Evolutionary conservation across 2,329 filamentous ascomycete genomes (phyloP), one percentile per base, ranked within the genome.

Genomic region (Penicillium hordei): DNA sequence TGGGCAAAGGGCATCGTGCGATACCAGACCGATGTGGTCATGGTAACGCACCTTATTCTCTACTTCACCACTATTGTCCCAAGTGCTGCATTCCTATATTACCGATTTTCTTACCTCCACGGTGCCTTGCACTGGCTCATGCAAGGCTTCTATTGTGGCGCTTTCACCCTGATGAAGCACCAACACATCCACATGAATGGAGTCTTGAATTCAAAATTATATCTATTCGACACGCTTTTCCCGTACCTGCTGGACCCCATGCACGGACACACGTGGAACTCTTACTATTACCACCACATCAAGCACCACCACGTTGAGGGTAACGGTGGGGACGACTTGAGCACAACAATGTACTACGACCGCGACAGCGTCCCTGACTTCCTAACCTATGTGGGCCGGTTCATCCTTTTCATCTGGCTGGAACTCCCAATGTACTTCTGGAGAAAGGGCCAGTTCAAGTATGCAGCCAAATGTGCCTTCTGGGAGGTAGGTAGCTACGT

Each of bases 271-370:
- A 92, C 89, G 0, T 92, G 89, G 89, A 91, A 93, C 75, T 88
- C 87, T 2, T 93, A 93, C 76, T 93, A 83, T 71, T 93, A 91
- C 69, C 90, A 93, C 70, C 90, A 93, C 68, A 89, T 93, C 69
- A 93, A 93, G 78, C 89, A 92, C 69, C 90, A 93, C 69, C 90
- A 93, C 64, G 86, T 93, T 55, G 90, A 93, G 75, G 88, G 86
- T 60, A 93, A 93, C 66, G 90, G 90, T 0, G 89, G 89, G 0
- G 82, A 87, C 46, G 90, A 93, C 68, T 79, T 92, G 0, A 90
- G 87, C 1, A 89, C 88, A 0, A 93, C 90, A 0, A 82, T 93
- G 38, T 82, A 87, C 15, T 93, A 90, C 72, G 88, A 92, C 70
- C 83, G 90, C 6, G 90, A 93, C 70, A 82, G 83, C 53, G 59